phyloP scores from a whole-genome alignment of 2,329 filamentous ascomycete genomes.

The Thermothelomyces thermophilus region DNA sequence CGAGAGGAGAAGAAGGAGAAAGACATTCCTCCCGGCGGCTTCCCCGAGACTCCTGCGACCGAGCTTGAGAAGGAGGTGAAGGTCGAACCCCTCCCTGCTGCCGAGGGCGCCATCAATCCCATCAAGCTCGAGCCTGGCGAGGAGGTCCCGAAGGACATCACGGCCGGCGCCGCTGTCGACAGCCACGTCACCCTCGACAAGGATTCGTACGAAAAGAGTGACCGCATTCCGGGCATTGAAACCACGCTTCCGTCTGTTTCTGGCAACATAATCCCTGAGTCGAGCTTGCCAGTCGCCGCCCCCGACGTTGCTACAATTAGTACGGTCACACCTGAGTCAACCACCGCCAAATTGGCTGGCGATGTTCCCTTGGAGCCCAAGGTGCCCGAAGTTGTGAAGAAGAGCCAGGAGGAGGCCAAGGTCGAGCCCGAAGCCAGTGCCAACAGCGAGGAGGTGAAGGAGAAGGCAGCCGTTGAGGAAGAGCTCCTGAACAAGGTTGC shows the following conservation, averaged over 20 bases:
- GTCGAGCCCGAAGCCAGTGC: constrained; percentile 62
- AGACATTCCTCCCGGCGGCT: constrained; percentile 33
- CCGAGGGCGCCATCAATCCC: constrained; percentile 65
- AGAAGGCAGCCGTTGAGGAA: constrained; percentile 64
- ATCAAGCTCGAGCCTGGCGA: constrained; percentile 74
- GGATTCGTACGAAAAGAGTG: constrained; percentile 78
- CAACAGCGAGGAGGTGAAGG: constrained; percentile 56
- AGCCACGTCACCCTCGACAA: constrained; percentile 70
- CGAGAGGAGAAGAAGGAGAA: constrained; percentile 37
- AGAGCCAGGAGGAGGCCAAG: constrained; percentile 63
- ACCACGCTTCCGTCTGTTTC: constrained; percentile 50
- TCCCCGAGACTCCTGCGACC: constrained; percentile 31
- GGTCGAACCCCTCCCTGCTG: constrained; percentile 57
- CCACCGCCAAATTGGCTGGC: constrained; percentile 63
- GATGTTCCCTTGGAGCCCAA: constrained; percentile 54
- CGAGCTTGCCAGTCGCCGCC: constrained; percentile 61
- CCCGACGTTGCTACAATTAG: constrained; percentile 42
- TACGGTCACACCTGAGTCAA: constrained; percentile 48
- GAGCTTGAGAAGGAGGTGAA: constrained; percentile 35
- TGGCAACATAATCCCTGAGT: constrained; percentile 70
- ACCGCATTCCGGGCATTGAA: constrained; percentile 50
- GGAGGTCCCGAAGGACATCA: constrained; percentile 65
- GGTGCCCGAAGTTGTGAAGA: constrained; percentile 59
- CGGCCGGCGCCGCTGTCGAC: constrained; percentile 61
- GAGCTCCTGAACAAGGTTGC: constrained; percentile 64